Percentiles rank a stretch among this genome's conserved stretches.
Conservation (phyloP, 352 stramenopile genomes). For the Phytophthora constricta region DNA sequence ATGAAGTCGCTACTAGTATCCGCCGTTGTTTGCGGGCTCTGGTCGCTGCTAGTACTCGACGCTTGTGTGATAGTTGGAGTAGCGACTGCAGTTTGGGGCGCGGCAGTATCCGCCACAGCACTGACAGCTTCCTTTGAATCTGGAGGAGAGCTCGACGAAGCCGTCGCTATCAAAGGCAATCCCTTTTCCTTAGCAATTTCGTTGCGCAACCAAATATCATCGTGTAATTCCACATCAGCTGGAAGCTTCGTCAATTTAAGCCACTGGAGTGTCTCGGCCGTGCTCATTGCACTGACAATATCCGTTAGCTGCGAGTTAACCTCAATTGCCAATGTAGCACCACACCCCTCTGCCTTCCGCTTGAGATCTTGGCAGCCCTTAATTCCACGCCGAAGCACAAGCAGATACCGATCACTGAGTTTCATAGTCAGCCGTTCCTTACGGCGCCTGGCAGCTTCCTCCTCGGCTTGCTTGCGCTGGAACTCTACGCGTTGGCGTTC, state of each 20-base stretch:
- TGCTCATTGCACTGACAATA: conserved; percentile 75
- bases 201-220: conserved; percentile 72
- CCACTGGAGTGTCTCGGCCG: conserved; percentile 68
- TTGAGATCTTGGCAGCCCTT: conserved; percentile 78
- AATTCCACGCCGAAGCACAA: conserved; percentile 78
- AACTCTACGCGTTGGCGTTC: conserved; percentile 21
- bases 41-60: conserved; percentile 10
- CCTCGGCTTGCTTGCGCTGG: conserved; percentile 25
- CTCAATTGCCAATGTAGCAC: conserved; percentile 77
- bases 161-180: conserved; percentile 16
- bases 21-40: conserved; percentile 35
- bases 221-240: conserved; percentile 69
- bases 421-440: conserved; percentile 55
- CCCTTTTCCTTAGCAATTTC: conserved; percentile 74
- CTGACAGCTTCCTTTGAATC: background rate
- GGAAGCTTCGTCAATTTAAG: conserved; percentile 74
- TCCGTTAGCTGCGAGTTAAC: conserved; percentile 80
- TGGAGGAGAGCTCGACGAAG: background rate
- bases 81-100: conserved; percentile 9
- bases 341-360: conserved; percentile 57
- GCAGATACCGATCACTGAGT: conserved; percentile 62
- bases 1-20: conserved; percentile 57
- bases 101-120: background rate
- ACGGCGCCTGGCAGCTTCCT: conserved; percentile 33
- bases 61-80: conserved; percentile 7